phyloP scores from a whole-genome alignment of 2,329 filamentous ascomycete species.

The Rachicladosporium sp. region DNA sequence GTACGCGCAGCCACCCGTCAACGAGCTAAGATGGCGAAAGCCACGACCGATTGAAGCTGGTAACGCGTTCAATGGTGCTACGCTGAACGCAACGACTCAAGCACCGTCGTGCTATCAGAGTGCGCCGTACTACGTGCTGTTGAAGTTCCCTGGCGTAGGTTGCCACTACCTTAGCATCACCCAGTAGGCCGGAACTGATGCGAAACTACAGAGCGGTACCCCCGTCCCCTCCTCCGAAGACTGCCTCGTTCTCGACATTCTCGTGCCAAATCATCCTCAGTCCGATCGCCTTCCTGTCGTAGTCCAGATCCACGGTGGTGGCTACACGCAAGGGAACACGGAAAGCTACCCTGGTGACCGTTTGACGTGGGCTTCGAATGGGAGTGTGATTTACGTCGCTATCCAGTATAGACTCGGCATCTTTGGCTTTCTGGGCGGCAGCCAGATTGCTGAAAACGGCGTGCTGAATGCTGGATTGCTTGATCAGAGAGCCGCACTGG shows the following conservation, averaged over 20 bases:
- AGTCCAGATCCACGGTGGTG: constrained; percentile 26
- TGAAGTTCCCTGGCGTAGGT: neutral
- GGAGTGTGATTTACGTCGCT: constrained; percentile 19
- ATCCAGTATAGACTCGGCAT: constrained; percentile 22
- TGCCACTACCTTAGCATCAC: neutral
- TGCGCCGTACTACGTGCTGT: constrained; percentile 4
- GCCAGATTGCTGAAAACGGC: constrained; percentile 28
- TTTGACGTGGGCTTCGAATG: constrained; percentile 19
- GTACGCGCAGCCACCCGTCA: constrained; percentile 20
- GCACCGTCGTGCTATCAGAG: constrained; percentile 19
- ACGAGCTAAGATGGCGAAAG: constrained; percentile 20
- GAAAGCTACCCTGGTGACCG: constrained; percentile 13
- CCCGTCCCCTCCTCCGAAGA: constrained; percentile 18
- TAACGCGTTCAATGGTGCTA: constrained; percentile 9
- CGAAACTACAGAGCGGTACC: neutral
- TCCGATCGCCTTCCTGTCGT: constrained; percentile 17
- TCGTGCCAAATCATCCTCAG: constrained; percentile 23
- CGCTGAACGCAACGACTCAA: constrained; percentile 17
- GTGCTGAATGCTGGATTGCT: constrained; percentile 50
- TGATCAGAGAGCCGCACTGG: constrained; percentile 47
- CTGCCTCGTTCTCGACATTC: constrained; percentile 30
- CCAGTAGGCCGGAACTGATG: constrained; percentile 2
- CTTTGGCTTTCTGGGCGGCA: constrained; percentile 42
- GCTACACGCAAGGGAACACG: constrained; percentile 20
- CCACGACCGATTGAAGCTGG: constrained; percentile 16